phyloP scores from a whole-genome alignment of 768 basidiomycete species.

The Rhodotorula graminis region DNA sequence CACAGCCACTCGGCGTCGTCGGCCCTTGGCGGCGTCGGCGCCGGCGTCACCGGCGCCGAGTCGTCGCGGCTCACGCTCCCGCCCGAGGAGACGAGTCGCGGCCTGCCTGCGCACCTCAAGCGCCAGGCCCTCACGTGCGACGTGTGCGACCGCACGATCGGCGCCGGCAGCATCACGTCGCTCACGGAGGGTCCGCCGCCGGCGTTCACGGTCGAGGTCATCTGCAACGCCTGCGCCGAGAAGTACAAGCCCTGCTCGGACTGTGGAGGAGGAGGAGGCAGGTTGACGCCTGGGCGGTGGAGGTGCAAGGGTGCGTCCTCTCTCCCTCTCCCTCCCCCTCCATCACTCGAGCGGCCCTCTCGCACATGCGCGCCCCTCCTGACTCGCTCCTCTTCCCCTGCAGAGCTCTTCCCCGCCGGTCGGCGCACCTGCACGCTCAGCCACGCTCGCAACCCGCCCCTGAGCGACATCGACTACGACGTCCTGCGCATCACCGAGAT shows the following conservation, averaged over 20 bases:
- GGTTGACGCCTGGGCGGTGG: conserved; percentile 1
- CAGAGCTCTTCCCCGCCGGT: conserved; percentile 15
- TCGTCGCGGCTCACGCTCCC: neutral
- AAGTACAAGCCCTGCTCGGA: conserved; percentile 15
- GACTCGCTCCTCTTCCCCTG: neutral
- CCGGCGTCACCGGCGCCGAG: too few relatives aligned
- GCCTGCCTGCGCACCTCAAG: neutral
- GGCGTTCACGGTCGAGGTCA: conserved; percentile 17
- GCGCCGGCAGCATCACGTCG: conserved; percentile 4
- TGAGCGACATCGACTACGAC: conserved; percentile 11
- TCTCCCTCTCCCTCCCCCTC: too few relatives aligned
- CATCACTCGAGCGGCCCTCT: too few relatives aligned
- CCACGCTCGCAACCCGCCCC: conserved; percentile 19
- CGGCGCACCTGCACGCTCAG: conserved; percentile 12
- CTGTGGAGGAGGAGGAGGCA: conserved; percentile 4
- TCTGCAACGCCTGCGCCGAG: conserved; percentile 7
- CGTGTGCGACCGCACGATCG: conserved; percentile 21
- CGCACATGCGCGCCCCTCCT: neutral
- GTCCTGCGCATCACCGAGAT: conserved; percentile 4
- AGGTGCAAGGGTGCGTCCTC: conserved; percentile 3
- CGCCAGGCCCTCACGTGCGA: conserved; percentile 12
- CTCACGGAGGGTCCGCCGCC: neutral
- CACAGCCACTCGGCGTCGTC: neutral
- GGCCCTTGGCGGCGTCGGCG: neutral
- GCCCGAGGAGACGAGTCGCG: conserved; percentile 15